phyloP scores from a whole-genome alignment of 495 filamentous ascomycete species.

The Penicillium flavigenum region DNA sequence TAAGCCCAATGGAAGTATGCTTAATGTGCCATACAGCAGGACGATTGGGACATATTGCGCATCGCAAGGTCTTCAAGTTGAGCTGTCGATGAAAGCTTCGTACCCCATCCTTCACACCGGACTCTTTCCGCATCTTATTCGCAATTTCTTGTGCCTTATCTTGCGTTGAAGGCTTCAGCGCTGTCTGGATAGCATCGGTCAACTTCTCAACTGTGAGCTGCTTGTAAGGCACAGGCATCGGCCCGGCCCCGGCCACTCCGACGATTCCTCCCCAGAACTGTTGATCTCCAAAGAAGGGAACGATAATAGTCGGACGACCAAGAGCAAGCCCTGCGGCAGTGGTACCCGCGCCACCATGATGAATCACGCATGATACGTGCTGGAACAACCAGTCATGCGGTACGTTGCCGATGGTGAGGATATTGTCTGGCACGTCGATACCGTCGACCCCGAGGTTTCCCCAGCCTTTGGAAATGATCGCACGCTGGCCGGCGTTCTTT shows the following conservation, averaged over 20 bases:
- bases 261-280: constrained; percentile 83
- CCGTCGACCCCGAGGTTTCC: constrained; percentile 66
- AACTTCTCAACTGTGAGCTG: constrained; percentile 62
- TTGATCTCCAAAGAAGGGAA: constrained; percentile 86
- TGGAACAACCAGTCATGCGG: constrained; percentile 85
- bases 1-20: constrained; percentile 60
- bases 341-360: constrained; percentile 82
- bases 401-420: constrained; percentile 76
- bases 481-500: constrained; percentile 62
- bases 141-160: constrained; percentile 59
- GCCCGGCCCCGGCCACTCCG: constrained; percentile 68
- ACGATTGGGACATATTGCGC: constrained; percentile 60
- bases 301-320: constrained; percentile 69
- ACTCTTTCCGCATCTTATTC: constrained; percentile 59
- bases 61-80: constrained; percentile 58
- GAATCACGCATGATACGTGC: constrained; percentile 71
- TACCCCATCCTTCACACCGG: constrained; percentile 61
- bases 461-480: constrained; percentile 80
- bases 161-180: constrained; percentile 55
- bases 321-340: constrained; percentile 70
- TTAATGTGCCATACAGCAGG: constrained; percentile 71
- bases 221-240: constrained; percentile 67
- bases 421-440: constrained; percentile 58
- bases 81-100: constrained; percentile 70
- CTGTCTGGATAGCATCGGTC: constrained; percentile 58